Conservation (phyloP, 257 asterid species). For the Prunella vulgaris region DNA sequence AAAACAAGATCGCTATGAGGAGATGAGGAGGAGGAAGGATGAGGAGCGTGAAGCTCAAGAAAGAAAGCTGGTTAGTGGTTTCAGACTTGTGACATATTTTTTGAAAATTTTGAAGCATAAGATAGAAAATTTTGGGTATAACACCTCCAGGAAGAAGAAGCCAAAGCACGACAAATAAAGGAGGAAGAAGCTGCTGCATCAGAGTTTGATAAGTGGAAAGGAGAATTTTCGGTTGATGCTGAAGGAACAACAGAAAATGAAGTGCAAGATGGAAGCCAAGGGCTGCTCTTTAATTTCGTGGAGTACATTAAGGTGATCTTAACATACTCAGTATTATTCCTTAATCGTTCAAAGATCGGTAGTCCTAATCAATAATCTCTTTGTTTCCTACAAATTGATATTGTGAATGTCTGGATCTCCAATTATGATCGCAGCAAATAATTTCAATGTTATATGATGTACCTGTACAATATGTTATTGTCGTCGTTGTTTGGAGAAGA, state of each 20-base stretch:
- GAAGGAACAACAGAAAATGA: conserved; percentile 93
- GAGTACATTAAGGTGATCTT: conserved; percentile 82
- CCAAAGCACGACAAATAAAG: conserved; percentile 71
- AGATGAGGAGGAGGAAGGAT: conserved; percentile 89
- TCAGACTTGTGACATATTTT: not conserved
- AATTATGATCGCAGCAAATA: conserved; percentile 3
- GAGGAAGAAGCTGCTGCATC: conserved; percentile 92
- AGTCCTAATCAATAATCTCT: not conserved
- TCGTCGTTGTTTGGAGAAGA: not conserved
- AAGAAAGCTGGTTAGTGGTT: conserved; percentile 65
- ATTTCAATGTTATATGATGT: not conserved
- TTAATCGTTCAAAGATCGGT: not conserved
- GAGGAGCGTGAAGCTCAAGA: conserved; percentile 98
- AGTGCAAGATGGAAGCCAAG: conserved; percentile 77
- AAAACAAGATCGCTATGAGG: conserved; percentile 88
- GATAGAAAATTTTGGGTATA: conserved; percentile 4
- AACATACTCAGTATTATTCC: not conserved
- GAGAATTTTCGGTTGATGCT: conserved; percentile 89
- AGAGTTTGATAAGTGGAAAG: conserved; percentile 97
- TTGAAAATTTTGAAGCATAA: not conserved
- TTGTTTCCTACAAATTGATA: not conserved
- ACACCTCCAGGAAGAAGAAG: conserved; percentile 87
- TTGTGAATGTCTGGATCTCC: conserved; percentile 7
- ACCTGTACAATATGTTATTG: not conserved
- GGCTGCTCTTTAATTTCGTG: conserved; percentile 77